Percentiles rank a stretch among this genome's conserved stretches.
Evolutionary conservation across 164 flowering plant genomes (phyloP).

Genomic region (Tetrastigma voinierianum): DNA sequence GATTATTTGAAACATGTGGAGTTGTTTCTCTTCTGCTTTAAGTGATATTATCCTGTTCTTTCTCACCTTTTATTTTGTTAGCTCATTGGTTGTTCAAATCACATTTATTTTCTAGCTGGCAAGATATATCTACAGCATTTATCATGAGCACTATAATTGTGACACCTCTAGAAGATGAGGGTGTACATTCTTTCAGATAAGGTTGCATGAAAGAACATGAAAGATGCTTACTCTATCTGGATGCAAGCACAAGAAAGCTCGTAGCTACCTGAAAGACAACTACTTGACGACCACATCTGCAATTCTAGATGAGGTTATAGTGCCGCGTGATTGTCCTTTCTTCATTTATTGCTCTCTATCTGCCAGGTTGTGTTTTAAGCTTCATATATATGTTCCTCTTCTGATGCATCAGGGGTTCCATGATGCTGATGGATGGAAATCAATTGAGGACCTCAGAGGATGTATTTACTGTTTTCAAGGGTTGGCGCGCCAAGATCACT

Average conservation of each 20-base stretch:
- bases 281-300: conserved; percentile 90
- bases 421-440: conserved; percentile 88
- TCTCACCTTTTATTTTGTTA: not conserved
- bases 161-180: conserved; percentile 7
- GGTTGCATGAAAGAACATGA: conserved; percentile 98
- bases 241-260: conserved; percentile 78
- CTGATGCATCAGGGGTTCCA: conserved; percentile 65
- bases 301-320: conserved; percentile 82
- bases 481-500: conserved; percentile 83
- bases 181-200: conserved; percentile 46
- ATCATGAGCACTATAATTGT: too few species aligned
- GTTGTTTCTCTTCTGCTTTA: conserved; percentile 35
- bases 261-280: conserved; percentile 88
- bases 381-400: conserved; percentile 4
- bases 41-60: not conserved
- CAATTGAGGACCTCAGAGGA: conserved; percentile 85
- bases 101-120: not conserved
- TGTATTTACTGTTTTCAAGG: conserved; percentile 73
- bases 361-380: not conserved
- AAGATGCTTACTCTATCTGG: conserved; percentile 84
- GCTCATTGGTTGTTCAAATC: not conserved
- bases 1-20: conserved; percentile 97
- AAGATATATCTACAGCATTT: too few species aligned
- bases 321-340: not conserved
- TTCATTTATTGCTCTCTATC: not conserved